These are phyloP conservation scores for Colletotrichum magnum DNA, from an alignment of 2,329 filamentous ascomycete genomes.

Conservation along the genomic window DNA sequence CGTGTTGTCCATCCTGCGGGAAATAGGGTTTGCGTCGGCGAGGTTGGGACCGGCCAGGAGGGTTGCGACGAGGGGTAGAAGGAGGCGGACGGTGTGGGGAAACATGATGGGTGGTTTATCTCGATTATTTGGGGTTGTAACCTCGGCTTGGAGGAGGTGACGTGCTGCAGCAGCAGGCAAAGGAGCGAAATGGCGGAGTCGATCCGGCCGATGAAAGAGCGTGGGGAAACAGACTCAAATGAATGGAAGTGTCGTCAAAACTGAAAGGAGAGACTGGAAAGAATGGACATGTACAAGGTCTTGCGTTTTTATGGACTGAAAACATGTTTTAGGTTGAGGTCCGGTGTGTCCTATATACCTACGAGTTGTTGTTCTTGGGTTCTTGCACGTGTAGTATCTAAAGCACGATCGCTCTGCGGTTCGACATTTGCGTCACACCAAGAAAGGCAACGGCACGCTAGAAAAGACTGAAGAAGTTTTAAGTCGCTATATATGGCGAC, in stretches of 20 bases:
- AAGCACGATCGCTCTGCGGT: background rate
- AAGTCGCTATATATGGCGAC: background rate
- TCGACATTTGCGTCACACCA: background rate
- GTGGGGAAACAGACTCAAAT: background rate
- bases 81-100: conserved; percentile 1
- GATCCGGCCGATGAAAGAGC: background rate
- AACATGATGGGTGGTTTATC: conserved; percentile 21
- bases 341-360: no score
- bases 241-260: background rate
- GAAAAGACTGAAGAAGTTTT: background rate
- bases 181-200: background rate
- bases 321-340: no score
- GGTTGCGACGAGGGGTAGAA: conserved; percentile 17
- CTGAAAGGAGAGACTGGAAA: background rate
- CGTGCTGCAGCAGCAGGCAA: conserved; percentile 8
- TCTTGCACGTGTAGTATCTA: no score
- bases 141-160: conserved; percentile 14
- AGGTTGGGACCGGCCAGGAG: background rate
- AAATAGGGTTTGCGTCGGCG: conserved; percentile 14
- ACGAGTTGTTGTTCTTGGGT: no score
- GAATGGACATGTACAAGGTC: background rate
- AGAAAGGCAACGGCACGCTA: no score
- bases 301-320: no score
- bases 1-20: conserved; percentile 52
- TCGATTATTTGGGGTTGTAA: conserved; percentile 20